Evolutionary conservation across 225 moss, liverwort and hornwort genomes (phyloP), one percentile per base, ranked within the genome.

Genomic region (Bryum argenteum): DNA sequence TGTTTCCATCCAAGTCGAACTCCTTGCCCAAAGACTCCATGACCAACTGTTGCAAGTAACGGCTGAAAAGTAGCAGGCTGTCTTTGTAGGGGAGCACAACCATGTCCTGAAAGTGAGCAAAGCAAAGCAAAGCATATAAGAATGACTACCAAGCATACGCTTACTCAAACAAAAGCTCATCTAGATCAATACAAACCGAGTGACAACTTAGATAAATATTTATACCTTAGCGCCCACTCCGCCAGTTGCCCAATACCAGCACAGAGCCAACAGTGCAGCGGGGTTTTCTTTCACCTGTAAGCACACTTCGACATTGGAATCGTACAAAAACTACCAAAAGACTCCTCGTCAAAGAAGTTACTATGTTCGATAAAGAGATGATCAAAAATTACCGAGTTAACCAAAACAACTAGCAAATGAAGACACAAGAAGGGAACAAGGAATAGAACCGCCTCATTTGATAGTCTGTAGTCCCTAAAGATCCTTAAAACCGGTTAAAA

Each of bases 1-100:
- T 84, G 21, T 93, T 93, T 58, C 93, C 93, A 71, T 90, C 71
- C 64, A 93, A 79, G 73, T 93, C 93, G 21, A 87, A 90, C 73
- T 93, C 93, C 75, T 93, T 93, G 71, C 93, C 93, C 33, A 93
- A 69, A 75, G 90, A 90, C 71, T 93, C 93, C 93, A 93, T 93
- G 61, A 93, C 90, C 56, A 93, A 87, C 71, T 93, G 93, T 77
- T 93, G 93, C 61, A 93, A 83, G 67, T 93, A 93, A 51, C 93
- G 93, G 74, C 93, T 93, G 77, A 93, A 93, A 60, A 93, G 89
- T 67, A 93, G 80, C 73, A 93, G 79, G 70, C 93, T 93, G 75
- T 93, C 93, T 77, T 93, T 93, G 83, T 93, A 93, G 20, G 93
- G 93, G 63, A 93, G 77, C 68, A 93, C 90, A 54, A 93, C 93